Conservation (phyloP, 2,329 filamentous ascomycete genomes). For the Diaporthe sp. region DNA sequence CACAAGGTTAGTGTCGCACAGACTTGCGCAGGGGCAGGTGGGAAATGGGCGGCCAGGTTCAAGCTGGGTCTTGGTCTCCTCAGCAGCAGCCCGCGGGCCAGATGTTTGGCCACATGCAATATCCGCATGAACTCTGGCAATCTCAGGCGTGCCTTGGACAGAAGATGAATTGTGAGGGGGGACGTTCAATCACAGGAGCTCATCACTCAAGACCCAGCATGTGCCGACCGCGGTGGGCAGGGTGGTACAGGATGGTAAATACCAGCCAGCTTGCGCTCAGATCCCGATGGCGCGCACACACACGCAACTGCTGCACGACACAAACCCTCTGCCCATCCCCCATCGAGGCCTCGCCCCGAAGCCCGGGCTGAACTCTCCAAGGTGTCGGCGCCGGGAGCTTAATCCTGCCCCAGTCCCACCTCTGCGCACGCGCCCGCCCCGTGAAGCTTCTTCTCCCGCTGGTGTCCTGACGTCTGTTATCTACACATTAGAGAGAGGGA, state of each 20-base stretch:
- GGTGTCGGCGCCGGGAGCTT: conserved; percentile 29
- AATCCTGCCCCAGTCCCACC: conserved; percentile 6
- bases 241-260: not conserved
- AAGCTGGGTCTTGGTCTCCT: conserved; percentile 2
- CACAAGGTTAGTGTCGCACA: conserved; percentile 33
- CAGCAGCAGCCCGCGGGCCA: conserved; percentile 11
- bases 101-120: not conserved
- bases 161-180: not conserved
- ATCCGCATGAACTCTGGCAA: not conserved
- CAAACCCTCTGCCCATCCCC: not conserved
- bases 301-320: not conserved
- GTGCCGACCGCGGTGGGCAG: conserved; percentile 5
- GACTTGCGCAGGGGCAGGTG: conserved; percentile 34
- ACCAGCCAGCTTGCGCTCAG: not conserved
- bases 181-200: not conserved
- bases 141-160: not conserved
- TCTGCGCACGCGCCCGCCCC: not conserved
- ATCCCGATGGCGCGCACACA: not conserved
- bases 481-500: not conserved
- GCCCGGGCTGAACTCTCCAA: conserved; percentile 26
- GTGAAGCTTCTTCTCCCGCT: not conserved
- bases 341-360: not conserved
- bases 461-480: not conserved
- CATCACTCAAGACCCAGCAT: not conserved
- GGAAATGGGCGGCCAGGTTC: not conserved